phyloP scores from a whole-genome alignment of 768 basidiomycete genomes.

The Sistotremastrum suecicum region DNA sequence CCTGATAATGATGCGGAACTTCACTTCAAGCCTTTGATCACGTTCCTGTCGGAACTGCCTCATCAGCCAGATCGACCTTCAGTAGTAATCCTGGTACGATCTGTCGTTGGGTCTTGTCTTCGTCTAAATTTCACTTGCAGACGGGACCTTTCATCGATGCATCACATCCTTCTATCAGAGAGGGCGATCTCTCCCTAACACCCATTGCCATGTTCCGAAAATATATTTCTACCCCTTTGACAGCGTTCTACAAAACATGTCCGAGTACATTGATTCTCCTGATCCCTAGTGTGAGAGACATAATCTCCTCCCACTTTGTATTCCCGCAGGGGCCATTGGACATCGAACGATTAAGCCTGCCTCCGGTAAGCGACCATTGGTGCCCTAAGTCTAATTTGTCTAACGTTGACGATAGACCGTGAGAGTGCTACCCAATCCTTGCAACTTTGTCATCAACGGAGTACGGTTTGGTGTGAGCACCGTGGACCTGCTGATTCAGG shows the following conservation, averaged over 20 bases:
- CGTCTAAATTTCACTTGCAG: conserved; percentile 23
- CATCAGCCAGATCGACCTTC: conserved; percentile 48
- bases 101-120: background rate
- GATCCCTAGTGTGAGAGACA: conserved; percentile 71
- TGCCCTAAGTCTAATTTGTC: background rate
- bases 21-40: conserved; percentile 51
- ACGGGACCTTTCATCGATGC: conserved; percentile 86
- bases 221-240: conserved; percentile 45
- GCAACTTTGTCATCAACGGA: conserved; percentile 73
- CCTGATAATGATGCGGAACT: conserved; percentile 51
- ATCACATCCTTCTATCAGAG: conserved; percentile 55
- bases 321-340: conserved; percentile 69
- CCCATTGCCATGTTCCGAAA: conserved; percentile 55
- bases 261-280: conserved; percentile 64
- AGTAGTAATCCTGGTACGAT: conserved; percentile 60
- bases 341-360: conserved; percentile 24
- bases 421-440: conserved; percentile 74
- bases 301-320: conserved; percentile 64
- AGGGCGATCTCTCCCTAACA: conserved; percentile 55
- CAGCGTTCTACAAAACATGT: conserved; percentile 39
- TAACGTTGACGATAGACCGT: conserved; percentile 39
- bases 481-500: conserved; percentile 80
- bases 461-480: conserved; percentile 69
- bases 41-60: conserved; percentile 40
- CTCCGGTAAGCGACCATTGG: conserved; percentile 31